A percentile compares a stretch with the other conserved stretches of the same genome.
Conservation (phyloP, 345 rosid species). For the Lepidium aucheri region DNA sequence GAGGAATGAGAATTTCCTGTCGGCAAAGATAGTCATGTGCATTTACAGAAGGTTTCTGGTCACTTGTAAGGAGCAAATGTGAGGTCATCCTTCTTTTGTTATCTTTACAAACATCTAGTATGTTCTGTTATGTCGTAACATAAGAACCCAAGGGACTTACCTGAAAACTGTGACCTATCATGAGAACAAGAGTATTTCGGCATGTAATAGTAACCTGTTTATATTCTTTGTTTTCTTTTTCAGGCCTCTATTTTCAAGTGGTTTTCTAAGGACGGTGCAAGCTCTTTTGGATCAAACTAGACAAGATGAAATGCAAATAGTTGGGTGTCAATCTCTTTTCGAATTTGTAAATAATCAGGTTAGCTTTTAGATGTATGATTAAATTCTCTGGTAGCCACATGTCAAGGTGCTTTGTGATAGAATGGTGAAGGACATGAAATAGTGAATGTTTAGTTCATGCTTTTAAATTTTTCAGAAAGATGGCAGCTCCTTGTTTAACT, state of each 20-base stretch:
- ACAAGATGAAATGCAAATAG: slow-evolving; percentile 67
- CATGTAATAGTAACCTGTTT: background rate
- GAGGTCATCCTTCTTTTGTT: slow-evolving; percentile 38
- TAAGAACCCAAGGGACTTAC: slow-evolving; percentile 1
- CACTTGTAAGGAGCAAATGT: slow-evolving; percentile 94
- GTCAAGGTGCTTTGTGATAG: background rate
- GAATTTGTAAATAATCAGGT: slow-evolving; percentile 96
- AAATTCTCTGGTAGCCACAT: background rate
- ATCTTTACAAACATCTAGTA: slow-evolving; percentile 1
- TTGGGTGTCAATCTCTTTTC: slow-evolving; percentile 80
- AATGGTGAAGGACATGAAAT: background rate
- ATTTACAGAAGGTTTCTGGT: slow-evolving; percentile 77
- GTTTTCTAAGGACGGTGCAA: slow-evolving; percentile 67
- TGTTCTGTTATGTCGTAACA: background rate
- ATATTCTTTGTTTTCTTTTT: slow-evolving; percentile 2
- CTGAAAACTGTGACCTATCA: background rate
- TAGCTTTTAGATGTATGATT: slow-evolving; percentile 9
- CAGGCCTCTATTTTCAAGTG: slow-evolving; percentile 85
- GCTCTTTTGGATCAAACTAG: slow-evolving; percentile 76
- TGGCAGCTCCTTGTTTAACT: slow-evolving; percentile 75
- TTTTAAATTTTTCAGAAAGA: slow-evolving; percentile 57
- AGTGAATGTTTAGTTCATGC: slow-evolving; percentile 1
- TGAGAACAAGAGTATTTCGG: background rate
- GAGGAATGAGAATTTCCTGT: slow-evolving; percentile 74
- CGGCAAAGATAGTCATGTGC: slow-evolving; percentile 74